Evolutionary conservation across 2,329 filamentous ascomycete species (phyloP).

Genomic region (Trichoderma lentiforme): DNA sequence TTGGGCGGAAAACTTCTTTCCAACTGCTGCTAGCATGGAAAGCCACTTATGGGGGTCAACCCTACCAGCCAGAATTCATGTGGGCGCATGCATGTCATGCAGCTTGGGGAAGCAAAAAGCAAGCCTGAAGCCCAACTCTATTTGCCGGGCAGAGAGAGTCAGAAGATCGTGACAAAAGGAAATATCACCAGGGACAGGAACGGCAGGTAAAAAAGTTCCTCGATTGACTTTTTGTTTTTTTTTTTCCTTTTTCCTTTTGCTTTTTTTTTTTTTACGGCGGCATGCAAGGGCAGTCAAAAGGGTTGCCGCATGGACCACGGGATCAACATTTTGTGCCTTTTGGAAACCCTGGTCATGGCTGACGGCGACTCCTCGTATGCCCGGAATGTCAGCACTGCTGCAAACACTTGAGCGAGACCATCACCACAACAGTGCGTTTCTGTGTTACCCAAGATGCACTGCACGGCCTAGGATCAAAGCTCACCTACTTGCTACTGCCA

Average conservation of each 20-base stretch:
- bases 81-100: constrained; percentile 25
- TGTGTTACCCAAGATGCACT: neutral
- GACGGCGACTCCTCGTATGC: neutral
- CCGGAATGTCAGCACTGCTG: constrained; percentile 1
- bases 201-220: neutral
- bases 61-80: constrained; percentile 14
- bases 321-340: neutral
- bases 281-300: neutral
- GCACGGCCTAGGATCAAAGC: neutral
- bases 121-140: neutral
- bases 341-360: neutral
- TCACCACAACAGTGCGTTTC: neutral
- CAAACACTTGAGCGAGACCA: neutral
- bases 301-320: neutral
- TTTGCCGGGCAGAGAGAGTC: neutral
- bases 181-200: neutral
- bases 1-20: neutral
- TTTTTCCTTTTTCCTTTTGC: neutral
- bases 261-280: neutral
- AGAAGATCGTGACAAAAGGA: neutral
- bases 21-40: neutral
- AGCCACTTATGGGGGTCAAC: neutral
- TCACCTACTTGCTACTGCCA: neutral
- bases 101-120: constrained; percentile 15
- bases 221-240: neutral